These are phyloP conservation scores for Beauveria varroae DNA, from an alignment of 2,329 filamentous ascomycete species.

Conservation along the genomic window DNA sequence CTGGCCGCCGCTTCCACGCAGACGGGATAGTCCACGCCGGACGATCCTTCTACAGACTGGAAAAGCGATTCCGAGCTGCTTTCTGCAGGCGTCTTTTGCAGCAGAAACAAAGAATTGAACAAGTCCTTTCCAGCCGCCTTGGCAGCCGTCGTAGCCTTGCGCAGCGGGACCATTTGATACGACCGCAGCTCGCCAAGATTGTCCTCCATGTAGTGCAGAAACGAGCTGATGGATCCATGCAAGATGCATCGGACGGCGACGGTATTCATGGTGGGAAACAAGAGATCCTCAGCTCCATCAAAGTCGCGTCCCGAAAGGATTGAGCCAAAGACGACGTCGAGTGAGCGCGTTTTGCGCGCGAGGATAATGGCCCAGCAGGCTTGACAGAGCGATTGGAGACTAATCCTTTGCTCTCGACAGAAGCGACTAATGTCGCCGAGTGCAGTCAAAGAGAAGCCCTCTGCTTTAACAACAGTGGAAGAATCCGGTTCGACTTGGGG, in stretches of 20 bases:
- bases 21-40: constrained; percentile 72
- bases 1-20: constrained; percentile 72
- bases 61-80: constrained; percentile 36
- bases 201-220: constrained; percentile 68
- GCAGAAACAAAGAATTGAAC: constrained; percentile 51
- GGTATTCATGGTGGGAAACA: constrained; percentile 93
- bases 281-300: constrained; percentile 55
- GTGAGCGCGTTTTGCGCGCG: constrained; percentile 50
- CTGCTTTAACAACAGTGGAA: not conserved
- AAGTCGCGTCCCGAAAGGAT: constrained; percentile 80
- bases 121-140: constrained; percentile 29
- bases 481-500: not conserved
- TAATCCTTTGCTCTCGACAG: constrained; percentile 61
- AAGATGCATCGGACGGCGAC: constrained; percentile 66
- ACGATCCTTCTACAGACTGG: constrained; percentile 53
- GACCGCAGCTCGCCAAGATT: constrained; percentile 58
- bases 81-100: constrained; percentile 33
- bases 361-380: constrained; percentile 68
- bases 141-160: constrained; percentile 50
- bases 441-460: constrained; percentile 15
- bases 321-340: constrained; percentile 76
- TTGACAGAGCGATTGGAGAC: constrained; percentile 68
- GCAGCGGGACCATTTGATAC: constrained; percentile 70
- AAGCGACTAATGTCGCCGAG: constrained; percentile 35
- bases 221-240: constrained; percentile 56